A percentile compares a stretch with the other conserved stretches of the same genome.
Conservation (phyloP, 768 basidiomycete genomes). For the Pleurotus salmoneostramineus region DNA sequence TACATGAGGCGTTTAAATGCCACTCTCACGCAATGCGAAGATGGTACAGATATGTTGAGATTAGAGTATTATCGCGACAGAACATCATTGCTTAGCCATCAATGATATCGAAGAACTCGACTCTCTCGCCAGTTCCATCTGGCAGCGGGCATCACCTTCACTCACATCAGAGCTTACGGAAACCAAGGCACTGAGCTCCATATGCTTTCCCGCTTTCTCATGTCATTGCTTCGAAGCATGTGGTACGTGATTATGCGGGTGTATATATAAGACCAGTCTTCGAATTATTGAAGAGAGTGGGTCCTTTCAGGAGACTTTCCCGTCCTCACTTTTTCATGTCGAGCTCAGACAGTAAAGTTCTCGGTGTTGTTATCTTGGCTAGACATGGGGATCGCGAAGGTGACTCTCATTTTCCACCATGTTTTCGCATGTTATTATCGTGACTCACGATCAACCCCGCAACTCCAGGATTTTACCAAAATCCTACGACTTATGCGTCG, state of each 20-base stretch:
- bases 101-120: no score
- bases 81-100: no score
- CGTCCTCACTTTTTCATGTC: conserved; percentile 8
- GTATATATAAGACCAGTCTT: no score
- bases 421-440: not conserved
- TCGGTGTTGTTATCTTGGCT: conserved; percentile 54
- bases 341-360: conserved; percentile 27
- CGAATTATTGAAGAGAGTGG: no score
- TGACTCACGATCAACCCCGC: not conserved
- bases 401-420: conserved; percentile 11
- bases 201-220: not conserved
- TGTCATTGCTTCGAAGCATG: not conserved
- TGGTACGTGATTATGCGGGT: not conserved
- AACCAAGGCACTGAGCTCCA: not conserved
- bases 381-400: conserved; percentile 60
- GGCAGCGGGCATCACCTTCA: not conserved
- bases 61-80: no score
- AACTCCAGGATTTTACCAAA: conserved; percentile 57
- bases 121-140: not conserved
- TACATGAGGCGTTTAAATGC: no score
- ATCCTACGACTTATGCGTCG: conserved; percentile 52
- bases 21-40: no score
- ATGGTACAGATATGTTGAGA: no score
- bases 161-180: not conserved
- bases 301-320: not conserved